A percentile compares a stretch with the other conserved stretches of the same genome.
These are phyloP conservation scores for Diutina rugosa DNA, from an alignment of 1,139 yeast species.

Conservation along the genomic window DNA sequence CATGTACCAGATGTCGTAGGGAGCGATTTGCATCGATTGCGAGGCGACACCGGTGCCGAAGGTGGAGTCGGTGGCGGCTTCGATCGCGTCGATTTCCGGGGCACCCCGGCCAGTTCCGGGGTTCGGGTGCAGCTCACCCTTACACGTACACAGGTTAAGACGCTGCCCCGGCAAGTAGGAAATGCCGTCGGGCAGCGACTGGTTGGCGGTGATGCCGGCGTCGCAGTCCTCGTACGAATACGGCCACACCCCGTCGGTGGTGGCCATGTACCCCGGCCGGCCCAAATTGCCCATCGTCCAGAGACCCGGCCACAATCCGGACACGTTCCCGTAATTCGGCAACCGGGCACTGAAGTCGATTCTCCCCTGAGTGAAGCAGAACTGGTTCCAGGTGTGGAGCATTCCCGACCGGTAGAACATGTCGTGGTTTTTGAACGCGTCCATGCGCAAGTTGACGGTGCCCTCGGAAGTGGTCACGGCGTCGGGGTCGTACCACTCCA, in stretches of 20 bases:
- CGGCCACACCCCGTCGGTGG: slow-evolving; percentile 3
- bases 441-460: neutral
- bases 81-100: slow-evolving; percentile 18
- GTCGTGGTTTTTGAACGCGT: slow-evolving; percentile 1
- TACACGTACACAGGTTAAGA: slow-evolving; percentile 18
- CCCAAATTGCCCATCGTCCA: slow-evolving; percentile 2
- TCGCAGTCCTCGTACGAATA: neutral
- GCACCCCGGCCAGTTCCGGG: slow-evolving; percentile 9
- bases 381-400: slow-evolving; percentile 2
- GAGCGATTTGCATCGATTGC: slow-evolving; percentile 18
- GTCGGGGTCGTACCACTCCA: slow-evolving; percentile 2
- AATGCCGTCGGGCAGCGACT: slow-evolving; percentile 1
- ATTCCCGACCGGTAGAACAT: neutral
- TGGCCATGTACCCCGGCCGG: slow-evolving; percentile 1
- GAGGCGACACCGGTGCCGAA: slow-evolving; percentile 14
- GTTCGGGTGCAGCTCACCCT: slow-evolving; percentile 8
- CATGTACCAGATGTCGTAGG: slow-evolving; percentile 18
- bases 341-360: neutral
- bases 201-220: neutral
- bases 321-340: neutral
- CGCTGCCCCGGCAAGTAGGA: neutral
- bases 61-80: slow-evolving; percentile 22
- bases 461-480: neutral
- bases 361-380: neutral
- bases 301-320: slow-evolving; percentile 2